Evolutionary conservation across 352 stramenopile genomes (phyloP).

Genomic region (Phytophthora brassicae): DNA sequence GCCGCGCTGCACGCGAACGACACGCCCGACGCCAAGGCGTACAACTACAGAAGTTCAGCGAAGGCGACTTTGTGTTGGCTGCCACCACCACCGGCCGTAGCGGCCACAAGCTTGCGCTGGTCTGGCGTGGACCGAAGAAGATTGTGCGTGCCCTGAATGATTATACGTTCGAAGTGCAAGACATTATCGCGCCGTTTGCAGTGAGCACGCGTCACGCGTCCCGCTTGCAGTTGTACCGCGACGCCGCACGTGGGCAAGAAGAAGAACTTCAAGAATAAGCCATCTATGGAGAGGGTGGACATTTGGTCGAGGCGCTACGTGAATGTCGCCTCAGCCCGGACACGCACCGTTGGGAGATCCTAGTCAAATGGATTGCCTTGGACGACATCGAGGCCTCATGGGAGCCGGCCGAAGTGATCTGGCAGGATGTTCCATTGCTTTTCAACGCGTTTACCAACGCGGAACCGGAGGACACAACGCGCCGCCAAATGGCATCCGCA

Average conservation of each 20-base stretch:
- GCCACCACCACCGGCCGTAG: not conserved
- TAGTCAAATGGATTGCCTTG: slow-evolving; percentile 11
- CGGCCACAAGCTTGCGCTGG: slow-evolving; percentile 20
- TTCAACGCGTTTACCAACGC: not conserved
- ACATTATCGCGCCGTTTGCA: slow-evolving; percentile 12
- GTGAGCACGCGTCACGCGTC: slow-evolving; percentile 6
- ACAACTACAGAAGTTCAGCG: slow-evolving; percentile 4
- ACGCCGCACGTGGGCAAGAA: not conserved
- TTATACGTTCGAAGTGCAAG: slow-evolving; percentile 29
- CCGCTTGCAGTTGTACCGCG: slow-evolving; percentile 17
- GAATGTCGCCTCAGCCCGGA: slow-evolving; percentile 1
- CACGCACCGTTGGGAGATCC: not conserved
- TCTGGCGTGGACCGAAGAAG: slow-evolving; percentile 14
- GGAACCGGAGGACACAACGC: not conserved
- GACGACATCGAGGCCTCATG: slow-evolving; percentile 7
- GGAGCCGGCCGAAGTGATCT: slow-evolving; percentile 1
- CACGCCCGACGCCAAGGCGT: slow-evolving; percentile 7
- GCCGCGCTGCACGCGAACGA: slow-evolving; percentile 3
- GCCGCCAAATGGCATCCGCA: not conserved
- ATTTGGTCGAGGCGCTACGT: slow-evolving; percentile 2
- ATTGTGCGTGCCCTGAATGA: slow-evolving; percentile 1
- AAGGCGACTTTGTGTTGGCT: slow-evolving; percentile 22
- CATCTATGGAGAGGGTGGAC: slow-evolving; percentile 1
- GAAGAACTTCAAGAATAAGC: slow-evolving; percentile 5
- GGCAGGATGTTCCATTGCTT: not conserved